Evolutionary conservation across 2,329 filamentous ascomycete species (phyloP), one percentile per base, ranked within the genome.

Genomic region (Emergomyces orientalis): DNA sequence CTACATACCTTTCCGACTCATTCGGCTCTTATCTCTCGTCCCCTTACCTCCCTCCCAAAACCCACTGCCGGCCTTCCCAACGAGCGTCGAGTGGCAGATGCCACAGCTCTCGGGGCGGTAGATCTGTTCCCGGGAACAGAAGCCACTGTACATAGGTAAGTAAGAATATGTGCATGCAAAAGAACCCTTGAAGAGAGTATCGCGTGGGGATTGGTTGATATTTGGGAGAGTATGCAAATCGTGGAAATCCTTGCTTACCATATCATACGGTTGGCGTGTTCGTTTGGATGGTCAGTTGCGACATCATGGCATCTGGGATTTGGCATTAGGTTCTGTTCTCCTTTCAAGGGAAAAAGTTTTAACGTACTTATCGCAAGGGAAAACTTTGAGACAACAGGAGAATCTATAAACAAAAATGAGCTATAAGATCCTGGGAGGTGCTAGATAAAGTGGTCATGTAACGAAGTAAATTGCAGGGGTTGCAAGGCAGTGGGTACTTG

Each of bases 41-140:
- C 89, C 89, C 73, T 88, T 90, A 1, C 90, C 90, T 13, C 90
- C 90, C 77, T 95, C 90, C 90, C 90, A 95, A 75, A 91, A 95
- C 0, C 90, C 90, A 52, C 78, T 79, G 8, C 79, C 78, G 2
- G 84, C 84, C 70, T 85, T 87, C 66, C 88, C 86, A 60, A 91
- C 81, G 14, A 94, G 82, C 59, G 81, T 83, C 41, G 86, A 79
- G 58, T 87, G 88, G 71, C 90, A 95, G 70, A 90, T 85, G 1
- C 79, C 81, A 73, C 90, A 95, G 65, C 87, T 86, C 71, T 92
- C 88, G 1, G 88, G 86, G 27, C 86, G 80, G 74, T 90, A 95
- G 67, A 86, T 86, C 76, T 93, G 89, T 78, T 95, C 90, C 60
- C 90, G 80, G 66, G 87, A 90, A 74, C 90, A 90, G 78, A 83